Percentiles rank a stretch among this genome's conserved stretches.
Evolutionary conservation across 345 rosid genomes (phyloP).

Genomic region (Moringa oleifera): DNA sequence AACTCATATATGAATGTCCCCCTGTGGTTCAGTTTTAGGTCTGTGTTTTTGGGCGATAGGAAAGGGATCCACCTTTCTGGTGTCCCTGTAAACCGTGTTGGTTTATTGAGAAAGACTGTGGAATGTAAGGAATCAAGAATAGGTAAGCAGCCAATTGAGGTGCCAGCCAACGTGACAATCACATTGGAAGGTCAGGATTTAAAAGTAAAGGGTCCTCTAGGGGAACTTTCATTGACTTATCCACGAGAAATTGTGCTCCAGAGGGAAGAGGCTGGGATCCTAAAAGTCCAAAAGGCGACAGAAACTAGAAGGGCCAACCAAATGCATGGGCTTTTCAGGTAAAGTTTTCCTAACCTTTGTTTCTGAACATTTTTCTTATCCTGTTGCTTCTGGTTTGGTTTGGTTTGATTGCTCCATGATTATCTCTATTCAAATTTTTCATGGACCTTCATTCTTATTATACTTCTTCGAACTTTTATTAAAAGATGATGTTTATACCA

Average conservation of each 20-base stretch:
- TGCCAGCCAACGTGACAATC: constrained; percentile 74
- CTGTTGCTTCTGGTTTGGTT: neutral
- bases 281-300: constrained; percentile 60
- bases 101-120: constrained; percentile 45
- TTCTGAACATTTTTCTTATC: no score
- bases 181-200: constrained; percentile 61
- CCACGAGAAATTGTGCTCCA: constrained; percentile 77
- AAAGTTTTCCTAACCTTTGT: constrained; percentile 14
- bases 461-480: neutral
- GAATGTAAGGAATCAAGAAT: constrained; percentile 92
- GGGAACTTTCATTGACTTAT: constrained; percentile 66
- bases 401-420: neutral
- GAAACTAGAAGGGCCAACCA: constrained; percentile 92
- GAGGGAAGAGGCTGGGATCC: constrained; percentile 55
- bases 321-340: constrained; percentile 99
- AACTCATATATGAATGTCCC: no score
- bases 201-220: constrained; percentile 85
- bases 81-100: constrained; percentile 31
- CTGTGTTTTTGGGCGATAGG: constrained; percentile 63
- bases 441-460: constrained; percentile 1
- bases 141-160: constrained; percentile 76
- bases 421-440: neutral
- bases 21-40: constrained; percentile 63
- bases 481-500: neutral
- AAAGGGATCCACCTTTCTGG: constrained; percentile 34